Base-by-base conservation (phyloP, 306 rosid genomes). In the Pterocarpus macrocarpus region DNA sequence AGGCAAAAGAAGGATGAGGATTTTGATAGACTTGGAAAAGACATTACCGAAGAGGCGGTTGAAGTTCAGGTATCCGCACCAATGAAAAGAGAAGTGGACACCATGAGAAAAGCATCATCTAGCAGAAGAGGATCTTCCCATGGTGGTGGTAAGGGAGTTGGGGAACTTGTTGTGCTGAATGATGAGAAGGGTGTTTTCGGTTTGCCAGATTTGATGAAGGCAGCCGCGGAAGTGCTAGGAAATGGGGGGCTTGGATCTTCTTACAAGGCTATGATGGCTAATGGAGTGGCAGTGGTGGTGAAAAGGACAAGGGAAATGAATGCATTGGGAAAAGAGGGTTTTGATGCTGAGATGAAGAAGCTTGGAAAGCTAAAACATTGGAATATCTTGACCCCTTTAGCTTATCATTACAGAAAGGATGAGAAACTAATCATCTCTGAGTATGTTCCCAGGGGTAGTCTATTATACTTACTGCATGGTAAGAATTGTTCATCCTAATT, bases 261-360 rank as follows among this genome's bases (percentile, higher is more conserved):
- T 39, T 95, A 95, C 75, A 95, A 91, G 83, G 97, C 97, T 10
- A 87, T 91, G 14, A 85, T 95, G 92, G 81, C 84, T 12, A 91
- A 92, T 81, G 97, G 97, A 34, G 77, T 90, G 9, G 87, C 97
- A 4, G 97, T 95, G 69, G 97, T 90, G 38, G 98, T 91, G 72
- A 95, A 95, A 82, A 90, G 98, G 83, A 88, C 87, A 16, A 87
- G 85, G 63, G 97, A 90, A 58, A 85, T 92, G 90, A 95, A 86
- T 83, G 81, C 82, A 7, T 69, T 89, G 56, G 91, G 82, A 7
- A 91, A 77, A 89, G 92, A 92, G 9, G 91, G 38, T 6, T 95
- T 91, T 78, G 92, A 90, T 56, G 87, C 83, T 15, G 92, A 95
- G 82, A 87, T 95, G 80, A 84, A 66, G 77, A 75, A 39, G 78